A percentile compares a stretch with the other conserved stretches of the same genome.
These are phyloP conservation scores for Stramenopiles sp. DNA, from an alignment of 352 stramenopile genomes.

Conservation along the genomic window DNA sequence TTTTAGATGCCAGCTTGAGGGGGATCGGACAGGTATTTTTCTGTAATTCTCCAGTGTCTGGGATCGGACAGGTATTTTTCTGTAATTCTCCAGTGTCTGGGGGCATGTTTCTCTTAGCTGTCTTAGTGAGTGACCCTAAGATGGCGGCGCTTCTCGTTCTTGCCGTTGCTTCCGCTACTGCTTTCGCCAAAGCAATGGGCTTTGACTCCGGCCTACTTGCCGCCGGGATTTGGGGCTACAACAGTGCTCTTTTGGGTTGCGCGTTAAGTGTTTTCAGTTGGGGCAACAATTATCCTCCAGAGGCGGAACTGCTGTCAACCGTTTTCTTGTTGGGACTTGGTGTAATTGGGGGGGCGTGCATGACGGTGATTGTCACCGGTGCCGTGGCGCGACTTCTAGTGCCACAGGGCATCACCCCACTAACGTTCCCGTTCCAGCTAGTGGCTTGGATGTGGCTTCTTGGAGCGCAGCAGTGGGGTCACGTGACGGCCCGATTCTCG, in stretches of 20 bases:
- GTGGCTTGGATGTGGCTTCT: conserved; percentile 14
- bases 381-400: neutral
- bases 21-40: conserved; percentile 17
- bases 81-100: conserved; percentile 19
- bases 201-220: neutral
- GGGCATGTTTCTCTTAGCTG: conserved; percentile 11
- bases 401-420: conserved; percentile 12
- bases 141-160: neutral
- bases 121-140: neutral
- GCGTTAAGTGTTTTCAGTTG: conserved; percentile 16
- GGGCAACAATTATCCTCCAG: too few species aligned
- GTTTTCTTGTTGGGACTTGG: neutral
- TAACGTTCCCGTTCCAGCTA: conserved; percentile 19
- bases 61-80: conserved; percentile 14
- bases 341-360: neutral
- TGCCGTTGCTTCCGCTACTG: neutral
- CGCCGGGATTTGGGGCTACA: conserved; percentile 17
- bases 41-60: conserved; percentile 18
- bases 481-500: neutral
- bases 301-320: too few species aligned
- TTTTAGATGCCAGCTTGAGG: conserved; percentile 15
- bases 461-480: conserved; percentile 6
- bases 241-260: conserved; percentile 16
- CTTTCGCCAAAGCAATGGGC: conserved; percentile 15
- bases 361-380: conserved; percentile 13